Evolutionary conservation across 345 rosid genomes (phyloP), one percentile per base, ranked within the genome.

Genomic region (Brassica nigra): DNA sequence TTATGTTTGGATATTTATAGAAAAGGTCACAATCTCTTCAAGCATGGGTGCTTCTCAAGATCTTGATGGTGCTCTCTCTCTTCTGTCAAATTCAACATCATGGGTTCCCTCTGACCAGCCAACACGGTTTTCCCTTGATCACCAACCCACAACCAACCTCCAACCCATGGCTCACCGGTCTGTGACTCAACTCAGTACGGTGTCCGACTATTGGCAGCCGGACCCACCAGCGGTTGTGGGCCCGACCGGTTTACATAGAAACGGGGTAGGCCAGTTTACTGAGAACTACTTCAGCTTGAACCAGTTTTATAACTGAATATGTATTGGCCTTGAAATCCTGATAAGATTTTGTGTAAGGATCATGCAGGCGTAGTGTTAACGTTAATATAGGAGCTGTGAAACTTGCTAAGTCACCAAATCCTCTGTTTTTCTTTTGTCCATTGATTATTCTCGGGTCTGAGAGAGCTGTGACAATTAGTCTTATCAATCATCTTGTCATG

Each of bases 1-100:
- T 59, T 58, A 49, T 49, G 55, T 39, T 47, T 52, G 57, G 57
- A 52, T 5, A 52, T 55, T 83, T 34, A 11, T 28, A 77, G 92
- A 86, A 78, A 89, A 86, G 77, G 78, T 90, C 8, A 70, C 83
- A 54, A 72, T 88, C 76, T 84, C 97, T 36, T 75, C 87, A 70
- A 84, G 81, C 62, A 82, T 80, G 87, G 92, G 85, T 76, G 78
- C 80, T 18, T 67, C 92, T 27, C 94, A 84, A 81, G 91, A 90
- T 69, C 70, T 87, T 84, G 94, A 89, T 62, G 87, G 94, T 91
- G 99, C 97, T 95, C 99, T 92, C 99, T 95, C 98, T 95, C 97
- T 95, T 95, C 97, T 95, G 99, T 95, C 99, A 95, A 80, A 74
- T 68, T 88, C 88, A 62, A 52, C 86, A 75, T 75, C 95, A 44